These are phyloP conservation scores for Cryptococcus sp. DNA, from an alignment of 1,284 basidiomycete genomes.

Conservation along the genomic window DNA sequence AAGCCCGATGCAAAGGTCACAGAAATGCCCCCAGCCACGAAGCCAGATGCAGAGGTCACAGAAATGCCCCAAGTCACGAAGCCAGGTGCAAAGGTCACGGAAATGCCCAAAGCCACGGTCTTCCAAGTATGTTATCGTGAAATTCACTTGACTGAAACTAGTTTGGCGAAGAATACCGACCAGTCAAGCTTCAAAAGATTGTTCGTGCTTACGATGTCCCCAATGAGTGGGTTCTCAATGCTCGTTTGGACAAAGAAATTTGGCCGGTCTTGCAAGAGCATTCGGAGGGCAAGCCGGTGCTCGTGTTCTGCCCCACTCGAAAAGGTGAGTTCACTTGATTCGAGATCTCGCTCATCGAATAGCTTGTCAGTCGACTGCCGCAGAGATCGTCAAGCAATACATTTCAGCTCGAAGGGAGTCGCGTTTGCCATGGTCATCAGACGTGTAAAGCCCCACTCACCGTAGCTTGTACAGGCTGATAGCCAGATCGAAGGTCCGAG, in stretches of 20 bases:
- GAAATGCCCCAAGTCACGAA: background rate
- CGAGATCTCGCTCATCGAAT: conserved; percentile 1
- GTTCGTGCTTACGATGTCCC: conserved; percentile 60
- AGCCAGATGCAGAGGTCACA: background rate
- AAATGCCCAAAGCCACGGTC: conserved; percentile 58
- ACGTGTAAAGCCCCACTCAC: no score
- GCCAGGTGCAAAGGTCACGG: conserved; percentile 1
- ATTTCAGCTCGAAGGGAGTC: no score
- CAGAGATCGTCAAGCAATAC: conserved; percentile 68
- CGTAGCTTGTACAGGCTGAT: no score
- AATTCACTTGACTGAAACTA: conserved; percentile 36
- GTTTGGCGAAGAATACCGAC: conserved; percentile 88
- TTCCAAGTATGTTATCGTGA: conserved; percentile 57
- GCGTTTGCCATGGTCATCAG: no score
- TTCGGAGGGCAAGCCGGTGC: conserved; percentile 68
- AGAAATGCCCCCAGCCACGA: background rate
- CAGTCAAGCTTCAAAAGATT: conserved; percentile 70
- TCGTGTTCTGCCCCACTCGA: conserved; percentile 80
- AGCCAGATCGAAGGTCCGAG: no score
- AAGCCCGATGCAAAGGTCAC: background rate
- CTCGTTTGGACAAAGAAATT: conserved; percentile 67
- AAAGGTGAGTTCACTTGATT: conserved; percentile 56
- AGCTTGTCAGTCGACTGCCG: conserved; percentile 57
- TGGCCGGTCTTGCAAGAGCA: conserved; percentile 66
- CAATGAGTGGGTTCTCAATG: conserved; percentile 78